phyloP scores from a whole-genome alignment of 345 rosid genomes.

The Populus euphratica region DNA sequence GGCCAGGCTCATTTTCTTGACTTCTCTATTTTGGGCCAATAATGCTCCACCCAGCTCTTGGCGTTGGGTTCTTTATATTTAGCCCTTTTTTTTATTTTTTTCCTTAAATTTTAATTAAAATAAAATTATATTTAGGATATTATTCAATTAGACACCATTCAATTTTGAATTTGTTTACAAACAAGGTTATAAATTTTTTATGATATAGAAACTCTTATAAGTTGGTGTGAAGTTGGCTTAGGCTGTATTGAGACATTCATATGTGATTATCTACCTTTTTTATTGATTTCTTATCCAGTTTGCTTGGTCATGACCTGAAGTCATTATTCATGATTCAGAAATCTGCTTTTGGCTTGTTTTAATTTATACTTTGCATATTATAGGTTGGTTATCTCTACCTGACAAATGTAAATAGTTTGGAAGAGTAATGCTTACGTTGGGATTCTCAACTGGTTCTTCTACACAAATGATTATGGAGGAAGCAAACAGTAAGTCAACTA shows the following conservation, averaged over 20 bases:
- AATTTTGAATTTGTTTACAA: too few species aligned
- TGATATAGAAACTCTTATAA: not conserved
- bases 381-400: constrained; percentile 85
- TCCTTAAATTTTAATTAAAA: too few species aligned
- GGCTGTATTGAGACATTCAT: not conserved
- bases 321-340: not conserved
- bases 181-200: too few species aligned
- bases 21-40: too few species aligned
- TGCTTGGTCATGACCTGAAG: not conserved
- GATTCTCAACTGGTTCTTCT: constrained; percentile 66
- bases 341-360: constrained; percentile 5
- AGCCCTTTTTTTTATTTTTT: too few species aligned
- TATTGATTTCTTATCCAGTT: constrained; percentile 2
- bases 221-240: not conserved
- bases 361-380: constrained; percentile 2
- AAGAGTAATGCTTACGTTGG: constrained; percentile 73
- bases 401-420: constrained; percentile 61
- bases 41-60: too few species aligned
- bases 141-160: too few species aligned
- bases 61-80: too few species aligned
- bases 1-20: too few species aligned
- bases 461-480: constrained; percentile 40
- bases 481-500: constrained; percentile 30
- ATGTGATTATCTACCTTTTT: not conserved
- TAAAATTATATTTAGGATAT: too few species aligned